Conservation (phyloP, 75 land plant species). For the Ceratopteris richardii region DNA sequence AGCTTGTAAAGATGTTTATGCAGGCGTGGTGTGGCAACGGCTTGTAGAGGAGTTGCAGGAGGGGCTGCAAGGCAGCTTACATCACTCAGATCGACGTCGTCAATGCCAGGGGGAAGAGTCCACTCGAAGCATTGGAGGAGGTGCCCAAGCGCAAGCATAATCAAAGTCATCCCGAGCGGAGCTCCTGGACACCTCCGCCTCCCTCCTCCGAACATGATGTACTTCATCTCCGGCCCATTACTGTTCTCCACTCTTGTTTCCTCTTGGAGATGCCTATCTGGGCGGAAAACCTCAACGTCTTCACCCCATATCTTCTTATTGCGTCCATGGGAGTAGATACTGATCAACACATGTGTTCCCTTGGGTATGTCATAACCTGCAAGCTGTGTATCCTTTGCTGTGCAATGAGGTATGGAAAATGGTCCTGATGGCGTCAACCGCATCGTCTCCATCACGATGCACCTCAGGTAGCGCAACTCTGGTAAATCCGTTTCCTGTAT, state of each 20-base stretch:
- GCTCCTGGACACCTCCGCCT: slow-evolving; percentile 24
- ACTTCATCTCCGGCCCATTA: background rate
- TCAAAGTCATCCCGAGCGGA: slow-evolving; percentile 1
- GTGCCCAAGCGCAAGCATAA: slow-evolving; percentile 3
- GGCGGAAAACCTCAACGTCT: slow-evolving; percentile 49
- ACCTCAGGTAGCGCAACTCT: slow-evolving; percentile 57
- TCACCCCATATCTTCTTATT: slow-evolving; percentile 43
- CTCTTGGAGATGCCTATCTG: slow-evolving; percentile 45
- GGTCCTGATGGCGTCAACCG: slow-evolving; percentile 75
- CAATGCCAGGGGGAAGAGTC: slow-evolving; percentile 16
- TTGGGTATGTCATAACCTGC: slow-evolving; percentile 66
- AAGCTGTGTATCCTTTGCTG: slow-evolving; percentile 38
- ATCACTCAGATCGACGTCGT: slow-evolving; percentile 41
- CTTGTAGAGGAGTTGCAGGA: slow-evolving; percentile 29
- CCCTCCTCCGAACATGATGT: slow-evolving; percentile 18
- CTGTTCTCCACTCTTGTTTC: background rate
- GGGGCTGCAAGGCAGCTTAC: slow-evolving; percentile 32
- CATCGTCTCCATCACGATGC: slow-evolving; percentile 76
- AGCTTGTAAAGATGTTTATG: slow-evolving; percentile 3
- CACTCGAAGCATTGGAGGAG: slow-evolving; percentile 21
- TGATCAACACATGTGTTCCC: slow-evolving; percentile 59
- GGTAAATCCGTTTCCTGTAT: slow-evolving; percentile 52
- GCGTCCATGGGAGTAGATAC: slow-evolving; percentile 63
- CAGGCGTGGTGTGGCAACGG: slow-evolving; percentile 28
- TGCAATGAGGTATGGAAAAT: slow-evolving; percentile 66